Conservation (phyloP, 1,139 yeast genomes). For the Suhomyces maxii region DNA sequence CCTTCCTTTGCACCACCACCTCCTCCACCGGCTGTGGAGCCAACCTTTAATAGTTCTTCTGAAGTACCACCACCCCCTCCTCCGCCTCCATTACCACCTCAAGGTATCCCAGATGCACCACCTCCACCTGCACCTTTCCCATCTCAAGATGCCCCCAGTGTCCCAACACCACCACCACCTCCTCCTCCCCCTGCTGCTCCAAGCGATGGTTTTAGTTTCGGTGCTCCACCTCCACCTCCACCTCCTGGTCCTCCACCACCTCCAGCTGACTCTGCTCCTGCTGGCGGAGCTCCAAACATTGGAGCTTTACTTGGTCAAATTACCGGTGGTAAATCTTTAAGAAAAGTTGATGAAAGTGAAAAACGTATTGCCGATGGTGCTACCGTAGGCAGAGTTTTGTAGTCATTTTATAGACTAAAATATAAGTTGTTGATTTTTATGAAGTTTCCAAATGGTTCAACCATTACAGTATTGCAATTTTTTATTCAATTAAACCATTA, state of each 20-base stretch:
- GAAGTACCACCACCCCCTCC: conserved; percentile 19
- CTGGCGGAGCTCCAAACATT: conserved; percentile 37
- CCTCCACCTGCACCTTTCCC: conserved; percentile 16
- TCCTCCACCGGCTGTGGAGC: conserved; percentile 20
- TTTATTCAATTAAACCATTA: neutral
- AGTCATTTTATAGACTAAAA: conserved; percentile 7
- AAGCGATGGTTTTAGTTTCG: conserved; percentile 13
- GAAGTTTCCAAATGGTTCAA: too few relatives aligned
- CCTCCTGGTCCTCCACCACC: conserved; percentile 21
- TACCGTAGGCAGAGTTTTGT: conserved; percentile 52
- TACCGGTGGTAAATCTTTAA: conserved; percentile 50
- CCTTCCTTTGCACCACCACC: conserved; percentile 11
- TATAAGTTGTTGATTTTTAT: conserved; percentile 1
- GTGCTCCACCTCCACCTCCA: conserved; percentile 18
- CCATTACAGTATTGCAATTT: too few relatives aligned
- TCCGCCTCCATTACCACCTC: conserved; percentile 14
- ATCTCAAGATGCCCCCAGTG: conserved; percentile 3
- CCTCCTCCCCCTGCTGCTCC: conserved; percentile 33
- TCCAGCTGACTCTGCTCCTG: conserved; percentile 20
- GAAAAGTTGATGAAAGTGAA: conserved; percentile 48
- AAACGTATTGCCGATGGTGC: conserved; percentile 47
- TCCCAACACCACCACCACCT: conserved; percentile 23
- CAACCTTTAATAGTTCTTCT: conserved; percentile 11
- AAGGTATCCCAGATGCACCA: conserved; percentile 17
- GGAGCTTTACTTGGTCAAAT: conserved; percentile 57